phyloP scores from a whole-genome alignment of 495 filamentous ascomycete genomes.

The Polyplosphaeria fusca region DNA sequence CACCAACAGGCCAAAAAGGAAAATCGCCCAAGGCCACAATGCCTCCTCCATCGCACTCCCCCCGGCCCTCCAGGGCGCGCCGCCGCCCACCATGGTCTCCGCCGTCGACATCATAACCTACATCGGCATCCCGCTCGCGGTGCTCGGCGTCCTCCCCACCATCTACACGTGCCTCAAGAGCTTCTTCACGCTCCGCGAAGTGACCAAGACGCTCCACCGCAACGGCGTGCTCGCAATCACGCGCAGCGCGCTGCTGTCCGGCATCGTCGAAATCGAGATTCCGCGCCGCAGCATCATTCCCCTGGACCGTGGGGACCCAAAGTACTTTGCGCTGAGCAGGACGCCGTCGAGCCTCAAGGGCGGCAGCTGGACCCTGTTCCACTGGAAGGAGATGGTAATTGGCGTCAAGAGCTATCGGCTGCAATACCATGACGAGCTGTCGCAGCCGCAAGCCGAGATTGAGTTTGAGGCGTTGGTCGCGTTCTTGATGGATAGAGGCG shows the following conservation, averaged over 20 bases:
- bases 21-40: background rate
- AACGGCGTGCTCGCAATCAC: constrained; percentile 55
- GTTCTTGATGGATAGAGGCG: constrained; percentile 62
- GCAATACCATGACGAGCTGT: constrained; percentile 63
- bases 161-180: constrained; percentile 55
- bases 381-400: constrained; percentile 60
- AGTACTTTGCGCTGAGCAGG: constrained; percentile 55
- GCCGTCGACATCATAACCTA: constrained; percentile 50
- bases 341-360: constrained; percentile 53
- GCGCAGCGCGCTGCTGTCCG: constrained; percentile 59
- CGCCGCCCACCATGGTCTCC: constrained; percentile 23
- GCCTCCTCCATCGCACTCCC: background rate
- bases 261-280: constrained; percentile 64
- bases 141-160: constrained; percentile 65
- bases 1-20: background rate
- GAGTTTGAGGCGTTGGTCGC: constrained; percentile 59
- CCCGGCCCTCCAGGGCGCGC: background rate
- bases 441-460: constrained; percentile 63
- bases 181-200: constrained; percentile 53
- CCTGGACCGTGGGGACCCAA: constrained; percentile 51
- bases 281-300: constrained; percentile 61
- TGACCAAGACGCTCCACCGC: constrained; percentile 54
- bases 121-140: constrained; percentile 62
- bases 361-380: constrained; percentile 61
- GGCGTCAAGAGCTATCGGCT: constrained; percentile 58